phyloP scores from a whole-genome alignment of 1,284 basidiomycete genomes.

The Xanthoconium separans region DNA sequence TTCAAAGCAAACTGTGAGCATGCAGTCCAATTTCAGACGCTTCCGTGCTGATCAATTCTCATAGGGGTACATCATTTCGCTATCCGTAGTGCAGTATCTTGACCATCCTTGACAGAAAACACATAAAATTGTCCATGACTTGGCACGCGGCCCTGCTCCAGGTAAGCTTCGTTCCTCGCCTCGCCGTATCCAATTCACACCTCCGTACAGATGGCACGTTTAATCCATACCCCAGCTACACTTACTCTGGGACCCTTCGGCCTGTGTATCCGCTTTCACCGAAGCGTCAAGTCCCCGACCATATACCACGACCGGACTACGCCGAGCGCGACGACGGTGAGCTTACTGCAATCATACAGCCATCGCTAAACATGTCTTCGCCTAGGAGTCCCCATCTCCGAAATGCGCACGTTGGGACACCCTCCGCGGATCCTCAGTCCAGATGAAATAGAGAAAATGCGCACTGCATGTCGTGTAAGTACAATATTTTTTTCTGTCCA shows the following conservation, averaged over 20 bases:
- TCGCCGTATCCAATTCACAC: not conserved
- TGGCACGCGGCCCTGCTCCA: constrained; percentile 46
- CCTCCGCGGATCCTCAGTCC: constrained; percentile 61
- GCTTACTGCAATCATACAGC: constrained; percentile 20
- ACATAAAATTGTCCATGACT: constrained; percentile 72
- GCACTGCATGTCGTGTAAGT: constrained; percentile 71
- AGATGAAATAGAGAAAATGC: constrained; percentile 80
- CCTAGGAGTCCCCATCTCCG: constrained; percentile 62
- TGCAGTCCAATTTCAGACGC: not conserved
- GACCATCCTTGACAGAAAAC: constrained; percentile 58
- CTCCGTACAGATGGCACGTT: constrained; percentile 56
- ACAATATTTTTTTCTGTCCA: not conserved
- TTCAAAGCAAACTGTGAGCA: constrained; percentile 80
- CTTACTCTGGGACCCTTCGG: constrained; percentile 69
- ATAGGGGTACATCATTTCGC: constrained; percentile 45
- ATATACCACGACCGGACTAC: constrained; percentile 82
- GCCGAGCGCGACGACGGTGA: constrained; percentile 59
- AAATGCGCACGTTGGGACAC: constrained; percentile 57
- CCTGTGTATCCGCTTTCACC: constrained; percentile 78
- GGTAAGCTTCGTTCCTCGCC: constrained; percentile 13
- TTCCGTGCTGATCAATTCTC: not conserved
- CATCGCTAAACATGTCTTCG: constrained; percentile 11
- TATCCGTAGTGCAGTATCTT: not conserved
- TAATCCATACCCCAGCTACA: constrained; percentile 70
- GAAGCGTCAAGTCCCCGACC: constrained; percentile 65